These are phyloP conservation scores for Boletus sp. DNA, from an alignment of 1,284 basidiomycete species.

Conservation along the genomic window DNA sequence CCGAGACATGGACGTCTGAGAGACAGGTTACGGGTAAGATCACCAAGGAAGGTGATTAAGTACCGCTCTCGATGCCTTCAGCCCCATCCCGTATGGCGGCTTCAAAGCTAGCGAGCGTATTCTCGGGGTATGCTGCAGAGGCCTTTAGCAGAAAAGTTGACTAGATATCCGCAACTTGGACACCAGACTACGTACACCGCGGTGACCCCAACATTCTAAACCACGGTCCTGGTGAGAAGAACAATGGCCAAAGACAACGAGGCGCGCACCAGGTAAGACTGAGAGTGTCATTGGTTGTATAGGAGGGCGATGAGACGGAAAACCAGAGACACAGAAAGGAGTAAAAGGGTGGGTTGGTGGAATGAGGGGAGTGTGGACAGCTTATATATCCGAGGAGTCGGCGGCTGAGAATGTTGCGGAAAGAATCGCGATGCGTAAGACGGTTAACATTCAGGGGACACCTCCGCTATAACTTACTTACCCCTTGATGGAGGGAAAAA, in stretches of 20 bases:
- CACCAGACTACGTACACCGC: slow-evolving; percentile 63
- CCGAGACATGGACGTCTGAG: slow-evolving; percentile 93
- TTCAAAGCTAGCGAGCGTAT: slow-evolving; percentile 89
- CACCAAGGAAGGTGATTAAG: slow-evolving; percentile 39
- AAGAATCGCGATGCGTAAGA: neutral
- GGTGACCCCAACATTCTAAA: slow-evolving; percentile 89
- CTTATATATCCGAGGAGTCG: slow-evolving; percentile 27
- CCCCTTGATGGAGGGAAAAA: slow-evolving; percentile 1
- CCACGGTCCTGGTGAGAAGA: slow-evolving; percentile 3
- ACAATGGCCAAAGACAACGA: neutral
- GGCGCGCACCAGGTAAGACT: slow-evolving; percentile 26
- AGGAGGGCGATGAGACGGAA: neutral
- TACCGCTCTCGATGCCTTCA: slow-evolving; percentile 93
- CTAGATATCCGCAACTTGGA: slow-evolving; percentile 10
- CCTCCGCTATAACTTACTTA: neutral
- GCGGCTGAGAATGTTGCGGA: slow-evolving; percentile 26
- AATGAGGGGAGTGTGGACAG: neutral
- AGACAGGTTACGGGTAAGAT: slow-evolving; percentile 47
- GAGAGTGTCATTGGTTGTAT: slow-evolving; percentile 21
- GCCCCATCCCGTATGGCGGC: slow-evolving; percentile 91
- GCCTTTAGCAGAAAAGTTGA: slow-evolving; percentile 49
- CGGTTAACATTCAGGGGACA: too few species aligned
- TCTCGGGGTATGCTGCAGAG: slow-evolving; percentile 84
- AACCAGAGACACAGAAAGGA: neutral
- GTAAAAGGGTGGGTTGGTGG: neutral